Evolutionary conservation across 768 basidiomycete species (phyloP).

Genomic region (Auricularia auricula-judae): DNA sequence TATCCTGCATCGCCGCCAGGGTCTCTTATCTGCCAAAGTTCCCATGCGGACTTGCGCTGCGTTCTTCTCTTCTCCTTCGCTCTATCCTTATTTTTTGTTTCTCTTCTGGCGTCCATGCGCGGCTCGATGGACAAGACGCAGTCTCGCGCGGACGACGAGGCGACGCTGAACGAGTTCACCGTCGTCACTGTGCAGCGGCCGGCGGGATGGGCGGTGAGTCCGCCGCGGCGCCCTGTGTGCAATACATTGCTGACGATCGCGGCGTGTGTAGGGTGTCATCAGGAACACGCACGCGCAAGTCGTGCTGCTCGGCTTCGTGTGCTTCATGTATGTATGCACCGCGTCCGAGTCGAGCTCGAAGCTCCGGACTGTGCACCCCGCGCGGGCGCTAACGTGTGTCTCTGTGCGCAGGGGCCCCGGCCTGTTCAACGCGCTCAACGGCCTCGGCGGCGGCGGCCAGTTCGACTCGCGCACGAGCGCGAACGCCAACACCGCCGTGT

Average conservation of each 20-base stretch:
- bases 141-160: neutral
- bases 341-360: neutral
- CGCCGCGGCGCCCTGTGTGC: conserved; percentile 13
- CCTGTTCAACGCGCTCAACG: conserved; percentile 70
- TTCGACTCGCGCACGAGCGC: conserved; percentile 53
- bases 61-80: neutral
- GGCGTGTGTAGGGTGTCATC: conserved; percentile 33
- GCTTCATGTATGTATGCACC: conserved; percentile 25
- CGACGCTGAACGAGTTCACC: neutral
- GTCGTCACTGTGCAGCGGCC: conserved; percentile 26
- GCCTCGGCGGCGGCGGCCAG: conserved; percentile 72
- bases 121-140: neutral
- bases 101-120: neutral
- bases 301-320: conserved; percentile 59
- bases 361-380: neutral
- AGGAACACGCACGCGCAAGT: conserved; percentile 45
- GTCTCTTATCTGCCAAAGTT: too few species aligned
- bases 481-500: conserved; percentile 60
- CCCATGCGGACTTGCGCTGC: too few species aligned
- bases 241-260: too few species aligned
- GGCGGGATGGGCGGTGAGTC: conserved; percentile 41
- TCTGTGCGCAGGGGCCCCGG: conserved; percentile 27
- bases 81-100: neutral
- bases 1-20: too few species aligned
- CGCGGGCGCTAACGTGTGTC: neutral